Evolutionary conservation across 1,284 basidiomycete genomes (phyloP).

Genomic region (Sporisorium sorghi): DNA sequence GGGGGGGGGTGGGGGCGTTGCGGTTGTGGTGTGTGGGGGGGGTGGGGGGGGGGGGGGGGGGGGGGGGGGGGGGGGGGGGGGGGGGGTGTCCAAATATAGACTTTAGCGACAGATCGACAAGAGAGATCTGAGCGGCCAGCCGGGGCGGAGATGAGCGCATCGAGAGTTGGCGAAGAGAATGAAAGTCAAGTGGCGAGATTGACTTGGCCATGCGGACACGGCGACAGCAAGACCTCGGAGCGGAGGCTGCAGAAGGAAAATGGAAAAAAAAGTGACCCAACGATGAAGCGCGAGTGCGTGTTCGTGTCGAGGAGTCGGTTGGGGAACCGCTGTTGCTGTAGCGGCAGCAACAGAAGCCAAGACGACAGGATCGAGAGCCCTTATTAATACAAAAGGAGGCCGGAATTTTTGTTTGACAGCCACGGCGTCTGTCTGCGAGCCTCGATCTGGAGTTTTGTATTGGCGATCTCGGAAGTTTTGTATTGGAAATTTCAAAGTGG

Average conservation of each 20-base stretch:
- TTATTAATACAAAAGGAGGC: slow-evolving; percentile 4
- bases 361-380: slow-evolving; percentile 15
- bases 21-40: too few relatives aligned
- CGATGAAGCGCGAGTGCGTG: too few relatives aligned
- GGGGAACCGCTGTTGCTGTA: slow-evolving; percentile 9
- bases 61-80: too few relatives aligned
- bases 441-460: slow-evolving; percentile 37
- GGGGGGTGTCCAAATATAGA: too few relatives aligned
- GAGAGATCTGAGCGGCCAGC: too few relatives aligned
- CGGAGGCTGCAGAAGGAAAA: neutral
- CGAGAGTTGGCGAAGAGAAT: too few relatives aligned
- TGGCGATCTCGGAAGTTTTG: slow-evolving; percentile 18
- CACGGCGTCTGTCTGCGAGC: slow-evolving; percentile 25
- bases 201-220: neutral
- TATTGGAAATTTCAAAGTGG: neutral
- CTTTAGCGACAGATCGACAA: too few relatives aligned
- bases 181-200: neutral
- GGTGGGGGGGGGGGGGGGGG: too few relatives aligned
- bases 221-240: neutral
- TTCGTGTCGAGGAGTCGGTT: too few relatives aligned
- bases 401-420: slow-evolving; percentile 18
- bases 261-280: too few relatives aligned
- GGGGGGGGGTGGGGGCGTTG: too few relatives aligned
- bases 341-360: neutral
- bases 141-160: too few relatives aligned